phyloP scores from a whole-genome alignment of 2,329 filamentous ascomycete genomes.

The Plenodomus biglobosus region DNA sequence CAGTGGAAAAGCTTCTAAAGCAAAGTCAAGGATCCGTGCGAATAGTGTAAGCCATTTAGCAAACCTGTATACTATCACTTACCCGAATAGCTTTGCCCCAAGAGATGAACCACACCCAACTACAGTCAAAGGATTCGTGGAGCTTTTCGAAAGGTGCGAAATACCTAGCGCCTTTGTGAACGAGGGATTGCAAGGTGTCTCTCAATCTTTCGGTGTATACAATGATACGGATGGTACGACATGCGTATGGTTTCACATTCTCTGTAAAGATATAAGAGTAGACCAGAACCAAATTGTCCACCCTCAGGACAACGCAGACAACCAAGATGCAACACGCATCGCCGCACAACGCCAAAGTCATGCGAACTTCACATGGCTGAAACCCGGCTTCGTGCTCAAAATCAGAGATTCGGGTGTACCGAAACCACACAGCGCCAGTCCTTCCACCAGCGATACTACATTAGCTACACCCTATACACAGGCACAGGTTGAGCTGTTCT shows the following conservation, averaged over 20 bases:
- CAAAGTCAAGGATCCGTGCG: conserved; percentile 13
- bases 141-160: conserved; percentile 21
- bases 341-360: conserved; percentile 17
- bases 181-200: conserved; percentile 28
- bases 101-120: conserved; percentile 18
- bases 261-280: conserved; percentile 28
- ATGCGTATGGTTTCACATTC: conserved; percentile 34
- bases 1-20: conserved; percentile 8
- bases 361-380: conserved; percentile 29
- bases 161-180: conserved; percentile 31
- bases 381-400: conserved; percentile 30
- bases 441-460: conserved; percentile 16
- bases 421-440: conserved; percentile 11
- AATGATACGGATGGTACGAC: conserved; percentile 17
- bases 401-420: conserved; percentile 9
- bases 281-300: conserved; percentile 12
- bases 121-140: conserved; percentile 7
- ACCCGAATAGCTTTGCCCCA: conserved; percentile 26
- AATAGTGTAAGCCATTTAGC: conserved; percentile 17
- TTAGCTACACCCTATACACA: background rate
- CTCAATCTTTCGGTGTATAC: conserved; percentile 32
- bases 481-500: conserved; percentile 26
- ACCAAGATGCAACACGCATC: background rate
- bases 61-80: conserved; percentile 1
- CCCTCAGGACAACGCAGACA: background rate